Evolutionary conservation across 202 grass and related monocot species (phyloP).

Genomic region (Brachypodium distachyon): DNA sequence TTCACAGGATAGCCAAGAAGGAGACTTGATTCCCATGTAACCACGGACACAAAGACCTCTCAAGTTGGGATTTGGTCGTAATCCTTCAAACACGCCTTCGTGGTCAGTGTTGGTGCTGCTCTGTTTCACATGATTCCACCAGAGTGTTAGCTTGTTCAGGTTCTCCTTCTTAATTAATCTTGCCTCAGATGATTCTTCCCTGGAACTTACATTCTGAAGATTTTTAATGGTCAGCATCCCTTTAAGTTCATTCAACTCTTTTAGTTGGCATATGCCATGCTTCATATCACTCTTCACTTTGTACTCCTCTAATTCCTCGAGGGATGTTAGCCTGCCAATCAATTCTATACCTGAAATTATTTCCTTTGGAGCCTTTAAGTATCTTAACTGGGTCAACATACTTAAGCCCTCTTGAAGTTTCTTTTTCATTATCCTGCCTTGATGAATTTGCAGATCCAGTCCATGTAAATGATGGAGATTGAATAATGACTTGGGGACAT

Average conservation of each 20-base stretch:
- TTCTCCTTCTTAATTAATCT: neutral
- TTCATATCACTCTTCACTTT: neutral
- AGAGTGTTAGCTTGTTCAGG: conserved; percentile 8
- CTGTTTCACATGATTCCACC: neutral
- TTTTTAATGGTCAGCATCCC: neutral
- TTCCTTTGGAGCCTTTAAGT: neutral
- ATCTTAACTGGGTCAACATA: conserved; percentile 23
- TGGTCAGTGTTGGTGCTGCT: neutral
- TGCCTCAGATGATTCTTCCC: neutral
- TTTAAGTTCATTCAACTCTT: conserved; percentile 9
- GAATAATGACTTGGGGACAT: conserved; percentile 15
- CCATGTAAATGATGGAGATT: conserved; percentile 27
- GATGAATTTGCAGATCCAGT: neutral
- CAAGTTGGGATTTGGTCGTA: conserved; percentile 15
- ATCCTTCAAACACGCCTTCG: conserved; percentile 7
- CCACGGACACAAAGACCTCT: neutral
- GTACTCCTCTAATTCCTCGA: neutral
- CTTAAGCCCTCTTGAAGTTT: neutral
- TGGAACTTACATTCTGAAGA: neutral
- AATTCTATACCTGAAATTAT: neutral
- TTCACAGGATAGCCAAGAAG: neutral
- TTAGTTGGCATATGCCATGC: neutral
- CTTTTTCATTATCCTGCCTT: neutral
- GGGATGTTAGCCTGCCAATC: conserved; percentile 17
- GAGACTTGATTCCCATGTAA: conserved; percentile 15